Conservation (phyloP, 768 basidiomycete species). For the Chalciporus sphaerocephalus region DNA sequence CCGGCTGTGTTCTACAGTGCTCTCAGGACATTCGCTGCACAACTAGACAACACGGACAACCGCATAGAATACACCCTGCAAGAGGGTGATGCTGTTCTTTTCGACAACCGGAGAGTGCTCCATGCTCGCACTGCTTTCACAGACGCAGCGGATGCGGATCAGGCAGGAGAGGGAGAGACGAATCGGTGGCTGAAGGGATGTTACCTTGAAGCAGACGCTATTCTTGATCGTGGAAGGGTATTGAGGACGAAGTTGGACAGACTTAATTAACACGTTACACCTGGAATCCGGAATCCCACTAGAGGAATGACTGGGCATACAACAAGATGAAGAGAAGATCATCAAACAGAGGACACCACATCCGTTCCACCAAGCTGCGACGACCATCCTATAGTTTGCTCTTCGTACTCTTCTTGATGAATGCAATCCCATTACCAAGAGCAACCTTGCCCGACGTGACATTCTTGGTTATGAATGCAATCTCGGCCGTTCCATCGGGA, state of each 20-base stretch:
- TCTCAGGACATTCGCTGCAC: constrained; percentile 52
- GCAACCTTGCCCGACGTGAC: constrained; percentile 57
- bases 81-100: constrained; percentile 85
- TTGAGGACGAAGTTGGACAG: constrained; percentile 32
- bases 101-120: constrained; percentile 87
- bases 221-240: constrained; percentile 58
- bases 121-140: constrained; percentile 82
- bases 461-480: constrained; percentile 61
- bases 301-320: background rate
- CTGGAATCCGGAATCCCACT: background rate
- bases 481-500: constrained; percentile 52
- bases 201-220: constrained; percentile 64
- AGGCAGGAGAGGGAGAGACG: constrained; percentile 42
- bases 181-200: constrained; percentile 90
- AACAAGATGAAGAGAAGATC: background rate
- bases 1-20: constrained; percentile 58
- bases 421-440: constrained; percentile 61
- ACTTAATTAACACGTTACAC: background rate
- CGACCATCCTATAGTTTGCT: constrained; percentile 36
- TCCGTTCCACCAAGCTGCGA: background rate
- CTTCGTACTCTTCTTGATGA: constrained; percentile 49
- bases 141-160: constrained; percentile 31
- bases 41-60: constrained; percentile 50
- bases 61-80: constrained; percentile 61
- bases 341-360: background rate